These are phyloP conservation scores for Austroboletus eburneus DNA, from an alignment of 768 basidiomycete genomes.

Conservation along the genomic window DNA sequence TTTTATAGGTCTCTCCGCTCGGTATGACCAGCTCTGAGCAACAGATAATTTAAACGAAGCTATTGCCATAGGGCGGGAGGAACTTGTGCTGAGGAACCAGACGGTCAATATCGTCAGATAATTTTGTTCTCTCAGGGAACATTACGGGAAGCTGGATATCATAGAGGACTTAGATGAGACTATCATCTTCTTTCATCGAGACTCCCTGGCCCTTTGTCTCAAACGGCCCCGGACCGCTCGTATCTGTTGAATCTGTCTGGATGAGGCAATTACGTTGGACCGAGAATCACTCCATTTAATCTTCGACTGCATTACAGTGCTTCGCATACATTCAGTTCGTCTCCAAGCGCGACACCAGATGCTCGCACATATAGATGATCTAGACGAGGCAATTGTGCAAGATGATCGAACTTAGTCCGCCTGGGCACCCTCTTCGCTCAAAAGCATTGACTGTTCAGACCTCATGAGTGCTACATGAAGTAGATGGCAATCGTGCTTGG, in stretches of 20 bases:
- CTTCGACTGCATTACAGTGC: no score
- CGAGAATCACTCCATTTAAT: neutral
- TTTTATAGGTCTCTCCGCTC: neutral
- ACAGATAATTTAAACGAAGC: neutral
- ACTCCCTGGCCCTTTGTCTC: no score
- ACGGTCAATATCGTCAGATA: neutral
- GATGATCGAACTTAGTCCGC: neutral
- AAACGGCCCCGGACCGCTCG: no score
- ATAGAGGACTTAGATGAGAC: neutral
- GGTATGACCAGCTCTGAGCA: neutral
- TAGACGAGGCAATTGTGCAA: neutral
- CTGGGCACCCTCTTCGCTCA: neutral
- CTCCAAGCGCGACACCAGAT: neutral
- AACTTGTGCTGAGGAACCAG: neutral
- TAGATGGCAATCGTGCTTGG: neutral
- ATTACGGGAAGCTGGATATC: neutral
- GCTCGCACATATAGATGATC: neutral
- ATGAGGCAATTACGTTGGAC: neutral
- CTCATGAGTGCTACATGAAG: neutral
- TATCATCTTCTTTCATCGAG: neutral
- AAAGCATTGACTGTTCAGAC: neutral
- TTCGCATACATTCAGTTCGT: neutral
- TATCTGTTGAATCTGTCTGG: no score
- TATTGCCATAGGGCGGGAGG: neutral
- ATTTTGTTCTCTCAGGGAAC: neutral